Percentiles rank a stretch among this genome's conserved stretches.
Evolutionary conservation across 2,329 filamentous ascomycete species (phyloP).

Genomic region (Aphanocladium album): DNA sequence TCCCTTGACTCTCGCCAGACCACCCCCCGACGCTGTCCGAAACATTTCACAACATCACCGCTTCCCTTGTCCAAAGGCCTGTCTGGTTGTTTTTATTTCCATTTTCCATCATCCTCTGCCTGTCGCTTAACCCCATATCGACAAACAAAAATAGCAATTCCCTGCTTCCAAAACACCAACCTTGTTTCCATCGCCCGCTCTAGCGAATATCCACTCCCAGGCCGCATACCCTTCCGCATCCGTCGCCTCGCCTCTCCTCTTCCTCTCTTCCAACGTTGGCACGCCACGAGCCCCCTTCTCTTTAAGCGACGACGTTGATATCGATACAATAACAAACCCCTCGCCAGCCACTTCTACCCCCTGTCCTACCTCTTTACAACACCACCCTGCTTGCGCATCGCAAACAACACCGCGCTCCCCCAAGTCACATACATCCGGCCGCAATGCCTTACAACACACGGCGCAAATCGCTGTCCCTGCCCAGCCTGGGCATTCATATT

Average conservation of each 20-base stretch:
- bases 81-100: not conserved
- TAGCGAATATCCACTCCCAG: not conserved
- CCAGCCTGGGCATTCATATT: constrained; percentile 87
- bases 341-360: not conserved
- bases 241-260: not conserved
- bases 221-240: constrained; percentile 6
- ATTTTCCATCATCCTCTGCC: not conserved
- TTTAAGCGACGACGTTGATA: constrained; percentile 9
- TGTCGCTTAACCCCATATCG: not conserved
- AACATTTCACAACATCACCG: constrained; percentile 10
- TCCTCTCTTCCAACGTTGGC: not conserved
- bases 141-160: not conserved
- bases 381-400: not conserved
- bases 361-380: not conserved
- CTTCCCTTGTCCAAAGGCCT: not conserved
- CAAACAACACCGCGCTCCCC: not conserved
- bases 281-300: not conserved
- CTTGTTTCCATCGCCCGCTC: not conserved
- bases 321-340: constrained; percentile 11
- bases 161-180: not conserved
- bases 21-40: constrained; percentile 3
- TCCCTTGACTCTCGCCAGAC: constrained; percentile 4
- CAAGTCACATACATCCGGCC: constrained; percentile 9
- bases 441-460: constrained; percentile 92
- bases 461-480: constrained; percentile 89